phyloP scores from a whole-genome alignment of 257 asterid genomes.

The Penstemon eatonii region DNA sequence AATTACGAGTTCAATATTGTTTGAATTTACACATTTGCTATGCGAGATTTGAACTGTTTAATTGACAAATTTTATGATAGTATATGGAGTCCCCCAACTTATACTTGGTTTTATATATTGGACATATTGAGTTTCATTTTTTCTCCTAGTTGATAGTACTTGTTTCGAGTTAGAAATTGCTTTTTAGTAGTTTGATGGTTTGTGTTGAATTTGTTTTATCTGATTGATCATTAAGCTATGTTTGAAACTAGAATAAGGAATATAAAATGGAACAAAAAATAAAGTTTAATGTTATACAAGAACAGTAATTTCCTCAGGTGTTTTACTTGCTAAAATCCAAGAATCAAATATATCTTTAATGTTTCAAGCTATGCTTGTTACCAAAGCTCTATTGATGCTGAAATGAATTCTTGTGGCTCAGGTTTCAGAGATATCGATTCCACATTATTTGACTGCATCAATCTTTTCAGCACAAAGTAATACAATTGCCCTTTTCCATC shows the following conservation, averaged over 20 bases:
- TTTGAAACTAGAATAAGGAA: too few species aligned
- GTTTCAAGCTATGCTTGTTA: not conserved
- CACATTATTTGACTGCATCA: conserved; percentile 84
- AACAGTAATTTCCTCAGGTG: too few species aligned
- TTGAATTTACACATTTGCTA: conserved; percentile 17
- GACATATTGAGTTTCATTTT: not conserved
- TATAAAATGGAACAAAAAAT: too few species aligned
- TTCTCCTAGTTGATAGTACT: too few species aligned
- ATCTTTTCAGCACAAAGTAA: conserved; percentile 90
- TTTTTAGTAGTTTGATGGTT: not conserved
- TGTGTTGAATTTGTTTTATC: not conserved
- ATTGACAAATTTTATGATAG: not conserved
- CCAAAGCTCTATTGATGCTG: conserved; percentile 22
- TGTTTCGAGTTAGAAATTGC: too few species aligned
- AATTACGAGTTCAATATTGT: not conserved
- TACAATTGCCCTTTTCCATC: conserved; percentile 59
- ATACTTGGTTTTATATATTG: not conserved
- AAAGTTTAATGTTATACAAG: too few species aligned
- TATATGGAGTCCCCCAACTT: not conserved
- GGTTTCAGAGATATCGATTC: conserved; percentile 88
- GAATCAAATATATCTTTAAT: not conserved
- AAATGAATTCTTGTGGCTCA: conserved; percentile 40
- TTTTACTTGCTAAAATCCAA: too few species aligned
- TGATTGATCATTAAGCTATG: not conserved
- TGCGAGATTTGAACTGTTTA: conserved; percentile 10